Evolutionary conservation across 768 basidiomycete genomes (phyloP).

Genomic region (Termitomyces sp.): DNA sequence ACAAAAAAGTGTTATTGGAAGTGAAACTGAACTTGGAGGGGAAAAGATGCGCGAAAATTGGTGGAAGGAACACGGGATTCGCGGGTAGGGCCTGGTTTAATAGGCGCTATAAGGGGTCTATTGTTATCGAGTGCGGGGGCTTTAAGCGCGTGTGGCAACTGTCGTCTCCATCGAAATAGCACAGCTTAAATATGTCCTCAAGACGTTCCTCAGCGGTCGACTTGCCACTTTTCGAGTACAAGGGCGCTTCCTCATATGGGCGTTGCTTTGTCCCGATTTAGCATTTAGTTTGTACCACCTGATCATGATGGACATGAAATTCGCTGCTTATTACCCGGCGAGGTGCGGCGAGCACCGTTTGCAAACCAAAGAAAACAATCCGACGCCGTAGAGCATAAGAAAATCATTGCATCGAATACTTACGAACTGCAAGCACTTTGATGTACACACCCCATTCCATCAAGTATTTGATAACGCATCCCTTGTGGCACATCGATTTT

Average conservation of each 20-base stretch:
- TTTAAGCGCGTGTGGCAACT: background rate
- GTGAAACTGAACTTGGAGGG: conserved; percentile 1
- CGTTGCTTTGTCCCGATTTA: conserved; percentile 26
- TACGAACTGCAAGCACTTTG: too few species aligned
- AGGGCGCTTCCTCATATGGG: conserved; percentile 26
- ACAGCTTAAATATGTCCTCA: conserved; percentile 26
- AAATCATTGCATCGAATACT: too few species aligned
- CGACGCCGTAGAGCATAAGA: too few species aligned
- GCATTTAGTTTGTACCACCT: conserved; percentile 2
- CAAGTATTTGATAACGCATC: too few species aligned
- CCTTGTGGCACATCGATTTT: background rate
- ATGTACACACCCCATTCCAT: too few species aligned
- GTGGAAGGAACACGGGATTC: background rate
- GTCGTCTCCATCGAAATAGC: conserved; percentile 2
- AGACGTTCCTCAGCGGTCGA: background rate
- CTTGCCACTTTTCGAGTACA: conserved; percentile 20
- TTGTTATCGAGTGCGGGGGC: conserved; percentile 7
- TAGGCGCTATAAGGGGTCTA: conserved; percentile 7
- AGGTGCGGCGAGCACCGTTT: too few species aligned
- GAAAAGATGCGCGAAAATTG: conserved; percentile 3
- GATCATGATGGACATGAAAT: too few species aligned
- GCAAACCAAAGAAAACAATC: too few species aligned
- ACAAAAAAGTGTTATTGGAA: background rate
- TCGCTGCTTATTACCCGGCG: background rate
- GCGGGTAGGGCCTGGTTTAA: background rate